Evolutionary conservation across 768 basidiomycete genomes (phyloP).

Genomic region (Boletus pseudo-olivaceus): DNA sequence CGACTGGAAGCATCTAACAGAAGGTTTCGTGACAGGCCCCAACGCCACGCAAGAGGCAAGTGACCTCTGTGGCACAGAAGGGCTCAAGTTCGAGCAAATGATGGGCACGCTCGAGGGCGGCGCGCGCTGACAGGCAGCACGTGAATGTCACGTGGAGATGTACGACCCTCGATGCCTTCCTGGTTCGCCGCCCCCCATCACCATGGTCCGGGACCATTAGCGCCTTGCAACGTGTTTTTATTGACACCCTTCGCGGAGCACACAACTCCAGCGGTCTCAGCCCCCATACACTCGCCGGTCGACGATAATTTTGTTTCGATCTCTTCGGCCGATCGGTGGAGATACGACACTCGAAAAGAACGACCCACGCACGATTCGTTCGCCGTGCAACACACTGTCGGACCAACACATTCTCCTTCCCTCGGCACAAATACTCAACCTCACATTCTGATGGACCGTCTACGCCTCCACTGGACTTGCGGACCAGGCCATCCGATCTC

Average conservation of each 20-base stretch:
- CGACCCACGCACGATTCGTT: not conserved
- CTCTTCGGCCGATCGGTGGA: not conserved
- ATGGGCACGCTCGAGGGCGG: too few species aligned
- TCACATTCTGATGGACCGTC: not conserved
- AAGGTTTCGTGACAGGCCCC: too few species aligned
- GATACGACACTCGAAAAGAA: not conserved
- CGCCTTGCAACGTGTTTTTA: not conserved
- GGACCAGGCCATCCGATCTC: not conserved
- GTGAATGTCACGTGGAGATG: slow-evolving; percentile 15
- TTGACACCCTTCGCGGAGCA: not conserved
- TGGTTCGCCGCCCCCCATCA: not conserved
- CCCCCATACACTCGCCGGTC: not conserved
- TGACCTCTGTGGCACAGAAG: too few species aligned
- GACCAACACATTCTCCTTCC: not conserved
- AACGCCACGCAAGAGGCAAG: too few species aligned
- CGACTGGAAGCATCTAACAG: too few species aligned
- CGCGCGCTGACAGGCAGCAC: slow-evolving; percentile 16
- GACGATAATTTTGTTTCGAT: not conserved
- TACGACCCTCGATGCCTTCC: too few species aligned
- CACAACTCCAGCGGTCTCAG: not conserved
- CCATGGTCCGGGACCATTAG: not conserved
- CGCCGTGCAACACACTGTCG: not conserved
- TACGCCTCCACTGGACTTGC: not conserved
- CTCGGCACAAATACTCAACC: not conserved
- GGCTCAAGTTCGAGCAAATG: too few species aligned